Percentiles rank a stretch among this genome's conserved stretches.
Conservation (phyloP, 2,329 filamentous ascomycete genomes). For the Cyclaneusma minus region DNA sequence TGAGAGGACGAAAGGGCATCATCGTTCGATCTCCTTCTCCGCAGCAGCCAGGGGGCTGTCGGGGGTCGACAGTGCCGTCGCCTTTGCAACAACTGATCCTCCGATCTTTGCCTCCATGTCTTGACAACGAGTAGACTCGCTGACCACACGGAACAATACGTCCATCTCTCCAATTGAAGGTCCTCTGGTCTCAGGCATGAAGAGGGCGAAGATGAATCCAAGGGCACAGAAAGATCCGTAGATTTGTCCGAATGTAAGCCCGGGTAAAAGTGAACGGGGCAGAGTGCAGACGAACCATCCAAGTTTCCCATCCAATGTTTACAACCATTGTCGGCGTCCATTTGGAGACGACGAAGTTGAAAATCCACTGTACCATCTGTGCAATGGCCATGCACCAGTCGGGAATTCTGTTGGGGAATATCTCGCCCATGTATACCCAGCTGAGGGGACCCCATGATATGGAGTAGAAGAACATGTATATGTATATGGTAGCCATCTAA, state of each 20-base stretch:
- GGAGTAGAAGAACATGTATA: constrained; percentile 25
- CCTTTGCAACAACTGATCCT: no score
- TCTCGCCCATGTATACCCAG: constrained; percentile 34
- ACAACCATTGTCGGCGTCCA: constrained; percentile 33
- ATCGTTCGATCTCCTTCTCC: no score
- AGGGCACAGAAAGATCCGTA: constrained; percentile 26
- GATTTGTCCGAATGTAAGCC: no score
- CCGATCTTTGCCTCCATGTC: no score
- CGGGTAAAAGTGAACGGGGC: no score
- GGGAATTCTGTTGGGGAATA: constrained; percentile 32
- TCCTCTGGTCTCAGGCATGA: constrained; percentile 8
- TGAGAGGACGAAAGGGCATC: no score
- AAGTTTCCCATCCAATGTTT: constrained; percentile 24
- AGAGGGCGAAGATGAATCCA: constrained; percentile 25
- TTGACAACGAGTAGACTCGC: no score
- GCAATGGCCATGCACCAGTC: constrained; percentile 31
- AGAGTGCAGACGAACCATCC: constrained; percentile 5
- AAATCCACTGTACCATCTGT: constrained; percentile 32
- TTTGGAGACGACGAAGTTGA: constrained; percentile 33
- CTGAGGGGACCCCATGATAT: constrained; percentile 35
- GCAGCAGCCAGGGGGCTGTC: no score
- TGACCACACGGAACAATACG: constrained; percentile 5
- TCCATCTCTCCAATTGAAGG: constrained; percentile 8
- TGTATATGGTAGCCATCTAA: constrained; percentile 13
- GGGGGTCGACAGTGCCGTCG: no score